phyloP scores from a whole-genome alignment of 371 early-diverging fungal genomes.

The Choanephora cucurbitarum region DNA sequence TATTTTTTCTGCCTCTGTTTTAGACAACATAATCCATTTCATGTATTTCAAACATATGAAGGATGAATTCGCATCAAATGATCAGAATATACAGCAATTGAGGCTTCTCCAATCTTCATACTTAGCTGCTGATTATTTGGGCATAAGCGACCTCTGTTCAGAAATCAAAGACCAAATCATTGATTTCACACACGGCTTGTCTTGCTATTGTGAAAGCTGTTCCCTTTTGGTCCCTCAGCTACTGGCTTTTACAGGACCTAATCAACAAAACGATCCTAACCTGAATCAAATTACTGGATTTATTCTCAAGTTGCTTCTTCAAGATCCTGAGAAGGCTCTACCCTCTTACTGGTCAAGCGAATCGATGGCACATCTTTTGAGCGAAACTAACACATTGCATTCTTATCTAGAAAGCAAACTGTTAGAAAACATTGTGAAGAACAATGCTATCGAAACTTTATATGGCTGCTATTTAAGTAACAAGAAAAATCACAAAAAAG shows the following conservation, averaged over 20 bases:
- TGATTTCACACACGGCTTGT: slow-evolving; percentile 24
- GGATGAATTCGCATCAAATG: slow-evolving; percentile 5
- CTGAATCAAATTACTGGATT: slow-evolving; percentile 21
- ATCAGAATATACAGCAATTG: slow-evolving; percentile 15
- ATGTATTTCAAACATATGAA: slow-evolving; percentile 33
- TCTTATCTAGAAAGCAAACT: slow-evolving; percentile 19
- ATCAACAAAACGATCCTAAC: slow-evolving; percentile 18
- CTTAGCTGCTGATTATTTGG: slow-evolving; percentile 39
- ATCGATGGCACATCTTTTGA: slow-evolving; percentile 17
- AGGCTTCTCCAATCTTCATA: slow-evolving; percentile 26
- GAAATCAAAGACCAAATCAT: slow-evolving; percentile 17
- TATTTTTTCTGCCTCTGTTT: slow-evolving; percentile 30
- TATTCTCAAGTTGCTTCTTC: slow-evolving; percentile 22
- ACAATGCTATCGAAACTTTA: slow-evolving; percentile 36
- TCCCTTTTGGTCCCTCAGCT: slow-evolving; percentile 21
- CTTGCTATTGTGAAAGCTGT: slow-evolving; percentile 34
- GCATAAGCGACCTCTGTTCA: slow-evolving; percentile 29
- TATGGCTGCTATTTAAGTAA: slow-evolving; percentile 26
- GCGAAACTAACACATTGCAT: slow-evolving; percentile 25
- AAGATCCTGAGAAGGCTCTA: slow-evolving; percentile 30
- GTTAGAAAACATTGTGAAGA: slow-evolving; percentile 24
- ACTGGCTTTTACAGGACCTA: slow-evolving; percentile 22
- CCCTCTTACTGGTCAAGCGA: slow-evolving; percentile 32
- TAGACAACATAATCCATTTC: slow-evolving; percentile 32
- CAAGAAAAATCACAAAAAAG: background rate